Evolutionary conservation across 768 basidiomycete species (phyloP), one percentile per base, ranked within the genome.

Genomic region (Mrakia gelida): DNA sequence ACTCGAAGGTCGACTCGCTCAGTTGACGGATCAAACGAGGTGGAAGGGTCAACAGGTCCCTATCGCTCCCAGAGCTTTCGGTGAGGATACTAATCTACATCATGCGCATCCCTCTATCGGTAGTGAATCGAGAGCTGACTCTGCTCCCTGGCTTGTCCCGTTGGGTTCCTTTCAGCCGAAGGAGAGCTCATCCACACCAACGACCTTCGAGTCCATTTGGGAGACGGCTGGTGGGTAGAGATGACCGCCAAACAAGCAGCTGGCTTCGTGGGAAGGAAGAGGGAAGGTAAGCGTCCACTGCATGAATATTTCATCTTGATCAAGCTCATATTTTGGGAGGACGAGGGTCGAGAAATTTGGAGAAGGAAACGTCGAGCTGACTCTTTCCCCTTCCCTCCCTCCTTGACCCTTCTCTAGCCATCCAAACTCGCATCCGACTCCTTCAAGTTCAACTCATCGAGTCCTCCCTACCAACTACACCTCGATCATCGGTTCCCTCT

Each of bases 171-270:
- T 45, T 0, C 52, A 76, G 75, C 68, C 34, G 26, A 26, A 16
- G 75, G 75, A 49, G 65, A 67, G 52, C 54, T 76, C 38, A 32
- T 76, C 23, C 75, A 76, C 32, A 76, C 75, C 21, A 76, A 76
- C 75, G 75, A 76, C 32, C n/a, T 76, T 16, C 45, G 68, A 23
- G 75, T 76, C 28, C 75, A 76, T 45, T 49, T 76, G 28, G 75
- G 75, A 13, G 75, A 56, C 30, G 75, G 67, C 7, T 76, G 65
- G 65, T 76, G 75, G 75, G 75, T 41, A 18, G 75, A 76, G 52
- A 38, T 76, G 38, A 76, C 75, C 16, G 75, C 75, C 5, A 67
- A 70, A 18, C 75, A 76, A 43, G 75, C 65, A 8, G 61, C 61
- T 4, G 54, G 15, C 6, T 63, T 70, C n/a, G 67, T 70, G 23